Percentiles rank a stretch among this genome's conserved stretches.
phyloP scores from a whole-genome alignment of 2,329 filamentous ascomycete genomes.

The Fusarium cicatricum region DNA sequence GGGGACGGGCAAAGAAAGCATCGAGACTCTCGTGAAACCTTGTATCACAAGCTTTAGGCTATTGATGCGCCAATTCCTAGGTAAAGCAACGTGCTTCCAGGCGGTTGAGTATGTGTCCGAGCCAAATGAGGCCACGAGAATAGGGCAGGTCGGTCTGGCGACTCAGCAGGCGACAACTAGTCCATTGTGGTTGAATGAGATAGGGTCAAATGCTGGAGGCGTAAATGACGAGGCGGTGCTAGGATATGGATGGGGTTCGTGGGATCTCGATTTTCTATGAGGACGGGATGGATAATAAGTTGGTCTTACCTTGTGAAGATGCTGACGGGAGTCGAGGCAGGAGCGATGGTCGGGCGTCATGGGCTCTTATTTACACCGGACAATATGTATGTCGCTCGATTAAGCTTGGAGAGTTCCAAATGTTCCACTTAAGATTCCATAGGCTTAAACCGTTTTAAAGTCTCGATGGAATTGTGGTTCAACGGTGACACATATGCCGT shows the following conservation, averaged over 20 bases:
- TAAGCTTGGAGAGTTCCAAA: too few relatives aligned
- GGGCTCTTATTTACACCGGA: too few relatives aligned
- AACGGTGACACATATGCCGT: too few relatives aligned
- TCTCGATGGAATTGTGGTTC: too few relatives aligned
- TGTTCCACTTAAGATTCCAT: too few relatives aligned
- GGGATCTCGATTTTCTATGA: slow-evolving; percentile 42
- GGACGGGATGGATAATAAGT: not conserved
- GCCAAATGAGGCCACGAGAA: slow-evolving; percentile 18
- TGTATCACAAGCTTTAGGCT: slow-evolving; percentile 34
- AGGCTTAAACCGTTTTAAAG: too few relatives aligned
- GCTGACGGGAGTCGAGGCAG: too few relatives aligned
- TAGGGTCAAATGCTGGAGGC: slow-evolving; percentile 16
- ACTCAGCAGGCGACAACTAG: slow-evolving; percentile 29
- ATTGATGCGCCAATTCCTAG: slow-evolving; percentile 46
- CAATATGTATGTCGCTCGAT: too few relatives aligned
- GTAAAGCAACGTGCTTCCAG: slow-evolving; percentile 46
- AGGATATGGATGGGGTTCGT: slow-evolving; percentile 39
- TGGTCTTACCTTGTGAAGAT: not conserved
- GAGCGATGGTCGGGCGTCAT: too few relatives aligned
- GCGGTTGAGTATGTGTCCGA: slow-evolving; percentile 32
- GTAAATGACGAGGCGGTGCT: slow-evolving; percentile 33
- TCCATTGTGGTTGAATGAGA: slow-evolving; percentile 34
- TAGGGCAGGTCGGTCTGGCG: slow-evolving; percentile 10
- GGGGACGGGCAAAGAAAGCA: slow-evolving; percentile 19
- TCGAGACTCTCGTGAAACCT: slow-evolving; percentile 31